These are phyloP conservation scores for Globisporangium apiculatum DNA, from an alignment of 352 stramenopile species.

Conservation along the genomic window DNA sequence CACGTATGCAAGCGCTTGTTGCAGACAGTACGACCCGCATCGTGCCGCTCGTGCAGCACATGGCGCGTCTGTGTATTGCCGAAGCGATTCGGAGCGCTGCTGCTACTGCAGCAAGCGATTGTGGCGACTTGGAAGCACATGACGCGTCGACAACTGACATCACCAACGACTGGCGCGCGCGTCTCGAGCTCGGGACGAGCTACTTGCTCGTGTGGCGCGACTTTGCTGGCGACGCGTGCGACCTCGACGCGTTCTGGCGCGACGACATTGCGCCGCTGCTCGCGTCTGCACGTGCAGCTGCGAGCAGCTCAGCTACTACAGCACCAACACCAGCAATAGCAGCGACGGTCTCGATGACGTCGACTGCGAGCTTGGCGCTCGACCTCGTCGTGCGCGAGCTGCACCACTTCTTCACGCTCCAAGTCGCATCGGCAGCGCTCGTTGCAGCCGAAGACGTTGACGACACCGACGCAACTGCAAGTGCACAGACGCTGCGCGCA, in stretches of 20 bases:
- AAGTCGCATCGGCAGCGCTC: constrained; percentile 12
- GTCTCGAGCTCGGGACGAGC: constrained; percentile 33
- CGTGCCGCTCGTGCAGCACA: constrained; percentile 21
- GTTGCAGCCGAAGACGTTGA: background rate
- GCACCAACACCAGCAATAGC: background rate
- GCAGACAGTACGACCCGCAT: background rate
- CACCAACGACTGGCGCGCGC: constrained; percentile 8
- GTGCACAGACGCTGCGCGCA: background rate
- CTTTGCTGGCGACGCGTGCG: constrained; percentile 17
- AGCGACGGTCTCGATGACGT: no score
- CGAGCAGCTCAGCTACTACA: background rate
- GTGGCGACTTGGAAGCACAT: no score
- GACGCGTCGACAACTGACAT: no score
- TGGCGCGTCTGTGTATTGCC: constrained; percentile 28
- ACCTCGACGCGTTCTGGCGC: constrained; percentile 30
- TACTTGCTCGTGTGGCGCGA: constrained; percentile 43
- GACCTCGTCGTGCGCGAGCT: constrained; percentile 18
- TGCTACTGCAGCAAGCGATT: background rate
- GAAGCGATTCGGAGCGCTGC: constrained; percentile 9
- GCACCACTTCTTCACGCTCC: constrained; percentile 44
- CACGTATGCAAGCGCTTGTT: background rate
- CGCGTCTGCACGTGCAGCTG: background rate
- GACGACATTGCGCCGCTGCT: constrained; percentile 22
- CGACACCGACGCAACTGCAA: background rate
- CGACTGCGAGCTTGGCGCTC: background rate